Conservation (phyloP, 306 rosid species). For the Hylodesmum podocarpum region DNA sequence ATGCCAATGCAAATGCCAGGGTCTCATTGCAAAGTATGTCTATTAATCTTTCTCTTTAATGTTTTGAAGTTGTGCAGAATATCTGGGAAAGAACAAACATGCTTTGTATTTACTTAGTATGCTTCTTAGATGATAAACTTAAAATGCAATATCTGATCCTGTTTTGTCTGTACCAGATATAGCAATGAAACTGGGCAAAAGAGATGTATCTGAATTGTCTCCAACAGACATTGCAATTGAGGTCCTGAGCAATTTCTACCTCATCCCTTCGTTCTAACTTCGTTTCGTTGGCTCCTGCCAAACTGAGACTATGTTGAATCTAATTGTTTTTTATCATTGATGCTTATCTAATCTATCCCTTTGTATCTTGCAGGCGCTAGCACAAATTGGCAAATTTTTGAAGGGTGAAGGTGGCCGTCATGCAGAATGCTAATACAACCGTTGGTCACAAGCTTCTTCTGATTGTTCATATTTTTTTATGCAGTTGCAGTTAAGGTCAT, state of each 20-base stretch:
- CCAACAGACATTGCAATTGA: slow-evolving; percentile 82
- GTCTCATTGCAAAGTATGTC: slow-evolving; percentile 82
- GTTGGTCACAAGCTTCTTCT: slow-evolving; percentile 9
- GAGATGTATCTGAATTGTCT: slow-evolving; percentile 66
- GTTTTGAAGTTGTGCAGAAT: not conserved
- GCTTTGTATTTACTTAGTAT: not conserved
- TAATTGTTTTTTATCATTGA: not conserved
- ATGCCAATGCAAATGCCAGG: slow-evolving; percentile 78
- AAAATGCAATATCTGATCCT: not conserved
- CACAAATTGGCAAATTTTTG: slow-evolving; percentile 64
- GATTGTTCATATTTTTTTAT: not conserved
- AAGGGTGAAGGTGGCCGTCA: slow-evolving; percentile 43
- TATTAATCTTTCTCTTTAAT: not conserved
- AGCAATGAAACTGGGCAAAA: slow-evolving; percentile 62
- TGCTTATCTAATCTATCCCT: slow-evolving; percentile 1
- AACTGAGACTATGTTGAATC: slow-evolving; percentile 9
- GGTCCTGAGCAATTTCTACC: slow-evolving; percentile 52
- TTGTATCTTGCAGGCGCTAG: slow-evolving; percentile 66
- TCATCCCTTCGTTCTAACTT: slow-evolving; percentile 11
- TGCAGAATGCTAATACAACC: slow-evolving; percentile 33
- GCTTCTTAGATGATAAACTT: slow-evolving; percentile 18
- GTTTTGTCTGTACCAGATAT: slow-evolving; percentile 55
- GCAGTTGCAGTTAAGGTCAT: slow-evolving; percentile 17
- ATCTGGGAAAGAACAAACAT: slow-evolving; percentile 1
- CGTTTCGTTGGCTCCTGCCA: not conserved